Evolutionary conservation across 139 green algal species (phyloP).

Genomic region (Asterochloris sp.): DNA sequence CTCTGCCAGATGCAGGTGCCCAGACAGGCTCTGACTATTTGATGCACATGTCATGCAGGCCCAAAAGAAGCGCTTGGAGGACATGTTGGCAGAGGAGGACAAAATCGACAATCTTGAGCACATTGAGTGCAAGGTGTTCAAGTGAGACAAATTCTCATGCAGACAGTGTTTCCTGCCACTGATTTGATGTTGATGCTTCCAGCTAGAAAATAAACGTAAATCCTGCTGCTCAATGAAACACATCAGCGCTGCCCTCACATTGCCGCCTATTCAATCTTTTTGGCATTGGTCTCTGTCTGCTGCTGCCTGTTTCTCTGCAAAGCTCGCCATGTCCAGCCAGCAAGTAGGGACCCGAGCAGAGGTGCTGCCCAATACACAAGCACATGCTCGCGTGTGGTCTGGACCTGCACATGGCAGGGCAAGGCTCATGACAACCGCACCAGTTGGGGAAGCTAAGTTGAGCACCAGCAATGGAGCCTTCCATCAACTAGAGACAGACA

Average conservation of each 20-base stretch:
- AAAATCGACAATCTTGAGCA: slow-evolving; percentile 51
- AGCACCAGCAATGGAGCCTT: too few species aligned
- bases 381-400: not conserved
- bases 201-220: not conserved
- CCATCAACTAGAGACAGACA: not conserved
- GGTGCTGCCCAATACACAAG: slow-evolving; percentile 17
- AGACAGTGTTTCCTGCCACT: too few species aligned
- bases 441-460: too few species aligned
- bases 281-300: not conserved
- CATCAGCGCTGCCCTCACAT: not conserved
- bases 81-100: slow-evolving; percentile 51
- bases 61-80: slow-evolving; percentile 44
- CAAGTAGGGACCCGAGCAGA: slow-evolving; percentile 1
- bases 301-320: not conserved
- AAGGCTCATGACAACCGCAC: too few species aligned
- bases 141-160: slow-evolving; percentile 22
- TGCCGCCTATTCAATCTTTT: not conserved
- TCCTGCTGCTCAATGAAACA: not conserved
- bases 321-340: slow-evolving; percentile 13
- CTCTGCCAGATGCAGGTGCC: not conserved
- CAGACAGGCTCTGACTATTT: not conserved
- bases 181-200: not conserved
- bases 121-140: slow-evolving; percentile 67
- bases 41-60: slow-evolving; percentile 26
- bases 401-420: too few species aligned